Evolutionary conservation across 306 rosid species (phyloP).

Genomic region (Mimosa bimucronata): DNA sequence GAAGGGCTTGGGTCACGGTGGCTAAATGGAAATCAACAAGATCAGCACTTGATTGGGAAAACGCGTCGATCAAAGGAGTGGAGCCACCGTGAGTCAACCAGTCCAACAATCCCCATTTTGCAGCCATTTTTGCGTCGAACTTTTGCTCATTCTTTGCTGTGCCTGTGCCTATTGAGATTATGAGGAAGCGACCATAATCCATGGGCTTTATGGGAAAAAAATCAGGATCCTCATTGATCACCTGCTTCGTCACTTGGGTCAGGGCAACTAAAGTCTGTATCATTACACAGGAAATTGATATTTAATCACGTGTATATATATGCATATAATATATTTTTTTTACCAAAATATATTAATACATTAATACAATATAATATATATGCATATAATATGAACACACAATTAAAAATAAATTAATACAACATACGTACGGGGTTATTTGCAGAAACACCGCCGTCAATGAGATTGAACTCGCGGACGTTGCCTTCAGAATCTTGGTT

Average conservation of each 20-base stretch:
- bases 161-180: constrained; percentile 41
- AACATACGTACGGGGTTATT: constrained; percentile 52
- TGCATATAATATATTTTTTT: no score
- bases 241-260: constrained; percentile 31
- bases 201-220: constrained; percentile 33
- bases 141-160: constrained; percentile 29
- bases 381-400: no score
- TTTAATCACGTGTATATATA: not conserved
- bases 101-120: constrained; percentile 34
- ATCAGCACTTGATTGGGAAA: constrained; percentile 28
- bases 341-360: not conserved
- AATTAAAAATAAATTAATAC: not conserved
- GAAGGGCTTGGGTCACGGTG: constrained; percentile 28
- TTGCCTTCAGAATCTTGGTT: constrained; percentile 34
- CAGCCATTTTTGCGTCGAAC: constrained; percentile 23
- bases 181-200: constrained; percentile 23
- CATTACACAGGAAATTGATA: constrained; percentile 35
- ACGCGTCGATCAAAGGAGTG: constrained; percentile 21
- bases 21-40: constrained; percentile 30
- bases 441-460: constrained; percentile 56
- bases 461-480: constrained; percentile 46
- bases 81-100: constrained; percentile 23
- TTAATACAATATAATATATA: no score
- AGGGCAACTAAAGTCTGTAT: constrained; percentile 32
- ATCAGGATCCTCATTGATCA: constrained; percentile 22